Conservation (phyloP, 352 stramenopile species). For the Globisporangium perplexum region DNA sequence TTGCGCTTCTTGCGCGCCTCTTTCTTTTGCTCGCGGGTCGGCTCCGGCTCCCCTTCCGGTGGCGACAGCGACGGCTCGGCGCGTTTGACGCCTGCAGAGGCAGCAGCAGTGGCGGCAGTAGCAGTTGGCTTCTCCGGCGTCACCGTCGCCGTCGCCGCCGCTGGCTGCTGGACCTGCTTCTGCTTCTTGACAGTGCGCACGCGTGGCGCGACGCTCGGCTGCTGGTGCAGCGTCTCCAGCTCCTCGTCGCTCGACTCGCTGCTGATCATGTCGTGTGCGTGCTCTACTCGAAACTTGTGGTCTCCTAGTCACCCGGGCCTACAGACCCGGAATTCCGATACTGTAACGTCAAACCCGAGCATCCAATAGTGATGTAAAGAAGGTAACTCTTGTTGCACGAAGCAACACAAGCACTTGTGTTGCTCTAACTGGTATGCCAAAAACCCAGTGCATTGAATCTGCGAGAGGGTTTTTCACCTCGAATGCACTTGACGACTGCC, state of each 20-base stretch:
- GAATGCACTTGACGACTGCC: no score
- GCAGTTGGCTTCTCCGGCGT: conserved; percentile 7
- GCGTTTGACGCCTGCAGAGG: background rate
- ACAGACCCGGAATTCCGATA: no score
- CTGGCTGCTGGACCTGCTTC: conserved; percentile 1
- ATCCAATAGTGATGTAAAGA: no score
- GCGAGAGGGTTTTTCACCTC: no score
- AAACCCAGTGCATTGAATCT: no score
- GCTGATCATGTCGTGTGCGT: conserved; percentile 77
- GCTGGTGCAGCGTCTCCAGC: conserved; percentile 60
- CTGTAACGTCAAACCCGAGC: no score
- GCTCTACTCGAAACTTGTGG: no score
- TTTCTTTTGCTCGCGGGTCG: conserved; percentile 55
- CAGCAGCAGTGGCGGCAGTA: no score
- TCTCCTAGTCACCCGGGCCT: no score
- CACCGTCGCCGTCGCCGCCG: conserved; percentile 23
- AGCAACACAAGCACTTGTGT: no score
- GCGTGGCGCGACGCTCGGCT: conserved; percentile 17
- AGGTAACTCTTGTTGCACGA: no score
- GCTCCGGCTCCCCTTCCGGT: conserved; percentile 12
- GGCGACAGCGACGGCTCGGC: background rate
- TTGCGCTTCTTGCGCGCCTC: conserved; percentile 71
- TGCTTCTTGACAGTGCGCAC: conserved; percentile 23
- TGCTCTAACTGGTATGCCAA: no score
- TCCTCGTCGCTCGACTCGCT: conserved; percentile 88